Evolutionary conservation across 176 grass and related monocot species (phyloP).

Genomic region (Eleusine coracana): DNA sequence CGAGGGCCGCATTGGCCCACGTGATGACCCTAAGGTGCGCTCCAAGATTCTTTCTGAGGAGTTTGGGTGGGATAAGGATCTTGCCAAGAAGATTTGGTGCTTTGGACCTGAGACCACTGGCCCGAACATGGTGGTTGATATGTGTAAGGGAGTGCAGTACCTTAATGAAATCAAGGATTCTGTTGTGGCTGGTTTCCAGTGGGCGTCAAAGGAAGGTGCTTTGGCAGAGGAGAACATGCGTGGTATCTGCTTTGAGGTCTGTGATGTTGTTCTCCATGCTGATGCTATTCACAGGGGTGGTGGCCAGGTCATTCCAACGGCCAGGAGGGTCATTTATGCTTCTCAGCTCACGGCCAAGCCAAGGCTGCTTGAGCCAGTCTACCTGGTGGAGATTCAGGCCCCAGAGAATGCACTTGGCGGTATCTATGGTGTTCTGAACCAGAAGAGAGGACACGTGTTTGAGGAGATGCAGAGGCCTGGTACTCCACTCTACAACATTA

Average conservation of each 20-base stretch:
- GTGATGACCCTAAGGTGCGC: conserved; percentile 76
- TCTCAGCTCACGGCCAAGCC: conserved; percentile 72
- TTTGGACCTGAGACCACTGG: conserved; percentile 83
- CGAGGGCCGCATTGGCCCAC: conserved; percentile 67
- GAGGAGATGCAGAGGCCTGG: conserved; percentile 80
- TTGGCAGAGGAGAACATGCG: conserved; percentile 79
- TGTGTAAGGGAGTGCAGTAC: conserved; percentile 88
- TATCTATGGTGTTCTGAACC: conserved; percentile 78
- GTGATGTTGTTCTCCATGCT: conserved; percentile 75
- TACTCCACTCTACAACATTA: conserved; percentile 79
- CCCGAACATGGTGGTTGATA: conserved; percentile 77
- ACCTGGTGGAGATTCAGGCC: conserved; percentile 79
- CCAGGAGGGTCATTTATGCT: conserved; percentile 70
- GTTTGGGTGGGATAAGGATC: conserved; percentile 85
- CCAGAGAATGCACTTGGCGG: conserved; percentile 75
- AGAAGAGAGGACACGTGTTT: conserved; percentile 81
- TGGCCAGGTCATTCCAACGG: conserved; percentile 72
- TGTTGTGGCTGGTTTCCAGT: conserved; percentile 76
- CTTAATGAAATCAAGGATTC: conserved; percentile 86
- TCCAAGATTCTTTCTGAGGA: conserved; percentile 77
- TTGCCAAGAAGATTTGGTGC: conserved; percentile 92
- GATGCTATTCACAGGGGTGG: conserved; percentile 81
- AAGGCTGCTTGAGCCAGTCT: conserved; percentile 75
- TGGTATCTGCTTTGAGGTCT: conserved; percentile 78
- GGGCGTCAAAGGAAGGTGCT: conserved; percentile 77